phyloP scores from a whole-genome alignment of 2,329 filamentous ascomycete species.

The Ophiognomonia clavigignenti-juglandacearum region DNA sequence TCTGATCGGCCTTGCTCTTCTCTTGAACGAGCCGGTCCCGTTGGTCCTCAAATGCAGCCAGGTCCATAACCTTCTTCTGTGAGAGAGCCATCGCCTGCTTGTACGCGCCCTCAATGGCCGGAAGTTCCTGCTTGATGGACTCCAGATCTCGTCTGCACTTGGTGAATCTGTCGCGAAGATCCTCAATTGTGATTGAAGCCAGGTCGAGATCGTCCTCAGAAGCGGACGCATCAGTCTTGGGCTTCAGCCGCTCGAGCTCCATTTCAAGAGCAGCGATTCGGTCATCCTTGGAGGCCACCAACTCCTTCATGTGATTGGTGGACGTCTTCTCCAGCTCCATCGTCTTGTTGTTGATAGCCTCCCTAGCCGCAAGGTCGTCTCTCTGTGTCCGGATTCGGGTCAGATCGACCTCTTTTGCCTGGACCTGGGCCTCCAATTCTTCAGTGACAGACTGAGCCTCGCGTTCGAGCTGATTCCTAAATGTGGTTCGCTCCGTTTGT shows the following conservation, averaged over 20 bases:
- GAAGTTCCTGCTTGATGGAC: constrained; percentile 80
- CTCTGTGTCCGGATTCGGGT: constrained; percentile 77
- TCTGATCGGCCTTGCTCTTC: constrained; percentile 95
- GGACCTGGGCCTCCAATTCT: constrained; percentile 78
- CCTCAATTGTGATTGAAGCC: constrained; percentile 60
- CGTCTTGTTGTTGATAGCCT: constrained; percentile 68
- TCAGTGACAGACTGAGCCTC: constrained; percentile 68
- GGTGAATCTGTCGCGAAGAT: constrained; percentile 67
- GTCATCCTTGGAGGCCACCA: constrained; percentile 73
- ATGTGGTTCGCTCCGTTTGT: constrained; percentile 78
- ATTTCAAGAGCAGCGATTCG: constrained; percentile 78
- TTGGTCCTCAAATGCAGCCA: constrained; percentile 71
- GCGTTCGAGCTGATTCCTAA: constrained; percentile 73
- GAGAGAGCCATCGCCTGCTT: constrained; percentile 83
- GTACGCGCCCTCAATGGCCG: constrained; percentile 85
- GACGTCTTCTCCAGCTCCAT: constrained; percentile 72
- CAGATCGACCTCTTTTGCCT: constrained; percentile 77
- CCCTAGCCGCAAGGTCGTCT: constrained; percentile 84
- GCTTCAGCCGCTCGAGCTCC: constrained; percentile 68
- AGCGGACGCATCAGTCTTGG: constrained; percentile 42
- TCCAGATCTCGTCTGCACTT: constrained; percentile 76
- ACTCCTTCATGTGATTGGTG: constrained; percentile 69
- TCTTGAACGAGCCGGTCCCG: constrained; percentile 71
- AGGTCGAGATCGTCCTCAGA: constrained; percentile 41
- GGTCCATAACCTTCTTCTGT: constrained; percentile 80